phyloP scores from a whole-genome alignment of 2,329 filamentous ascomycete genomes.

The Alternaria brassicae region DNA sequence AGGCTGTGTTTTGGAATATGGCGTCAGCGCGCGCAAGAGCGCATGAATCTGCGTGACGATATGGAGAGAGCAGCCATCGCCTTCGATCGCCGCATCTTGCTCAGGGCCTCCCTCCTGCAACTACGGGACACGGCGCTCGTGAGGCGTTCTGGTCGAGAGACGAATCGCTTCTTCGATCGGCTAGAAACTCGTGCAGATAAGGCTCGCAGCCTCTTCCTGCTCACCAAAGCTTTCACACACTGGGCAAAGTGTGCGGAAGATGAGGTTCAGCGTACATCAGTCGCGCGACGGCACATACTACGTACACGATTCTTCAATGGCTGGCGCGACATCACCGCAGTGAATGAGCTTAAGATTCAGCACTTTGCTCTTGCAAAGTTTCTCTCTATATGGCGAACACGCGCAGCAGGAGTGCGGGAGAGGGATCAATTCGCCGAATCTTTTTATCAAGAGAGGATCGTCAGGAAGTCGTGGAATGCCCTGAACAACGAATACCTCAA shows the following conservation, averaged over 20 bases:
- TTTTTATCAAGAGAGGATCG: constrained; percentile 44
- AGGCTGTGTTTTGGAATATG: constrained; percentile 53
- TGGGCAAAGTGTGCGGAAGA: constrained; percentile 73
- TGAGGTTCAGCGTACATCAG: constrained; percentile 69
- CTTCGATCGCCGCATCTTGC: constrained; percentile 59
- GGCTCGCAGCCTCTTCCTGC: constrained; percentile 70
- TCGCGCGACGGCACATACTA: constrained; percentile 74
- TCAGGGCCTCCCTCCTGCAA: constrained; percentile 61
- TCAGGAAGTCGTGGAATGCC: constrained; percentile 40
- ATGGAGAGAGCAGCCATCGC: constrained; percentile 50
- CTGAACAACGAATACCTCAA: constrained; percentile 51
- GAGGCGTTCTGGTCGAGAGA: constrained; percentile 55
- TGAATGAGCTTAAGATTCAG: constrained; percentile 63
- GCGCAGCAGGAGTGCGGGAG: constrained; percentile 46
- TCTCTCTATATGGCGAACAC: constrained; percentile 61
- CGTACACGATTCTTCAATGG: constrained; percentile 72
- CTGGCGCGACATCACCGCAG: constrained; percentile 70
- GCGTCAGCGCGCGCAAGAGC: constrained; percentile 52
- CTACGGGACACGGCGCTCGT: constrained; percentile 32
- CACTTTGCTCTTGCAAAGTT: constrained; percentile 63
- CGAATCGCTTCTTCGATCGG: constrained; percentile 61
- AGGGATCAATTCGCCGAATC: constrained; percentile 43
- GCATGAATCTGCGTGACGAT: constrained; percentile 22
- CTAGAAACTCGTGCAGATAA: constrained; percentile 67
- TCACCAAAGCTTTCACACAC: constrained; percentile 69